Base-by-base conservation (phyloP, 805 yeast species). In the Lachancea cidri region DNA sequence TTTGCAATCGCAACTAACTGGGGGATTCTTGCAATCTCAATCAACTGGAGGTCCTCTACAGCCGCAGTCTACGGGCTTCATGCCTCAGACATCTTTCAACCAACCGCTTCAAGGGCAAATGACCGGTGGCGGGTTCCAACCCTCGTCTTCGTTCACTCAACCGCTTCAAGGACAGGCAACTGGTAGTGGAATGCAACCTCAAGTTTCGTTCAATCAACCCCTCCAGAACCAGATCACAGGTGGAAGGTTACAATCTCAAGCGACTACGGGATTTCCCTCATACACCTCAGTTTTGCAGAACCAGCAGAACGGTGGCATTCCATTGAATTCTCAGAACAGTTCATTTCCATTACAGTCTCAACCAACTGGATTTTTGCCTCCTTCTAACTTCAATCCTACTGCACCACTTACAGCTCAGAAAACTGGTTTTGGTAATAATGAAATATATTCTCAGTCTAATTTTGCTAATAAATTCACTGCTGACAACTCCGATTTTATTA, bases 291-390 rank as follows among this genome's bases (percentile, higher is more conserved):
- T 13, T 9, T 11, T 29, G 42, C 53, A 55, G 15, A 51, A 68
- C 7, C 77, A 71, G 48, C 56, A 68, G 41, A 70, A 76, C 5
- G 77, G 77, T 2, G 72, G 73, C 4, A 72, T 72, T 4, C 50
- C 68, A 17, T 59, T 67, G 53, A 66, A 53, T 67, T 54, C 57
- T 6, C 42, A 76, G 11, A 14, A 15, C 4, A 20, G 22, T 17
- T 8, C 39, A 13, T 16, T 38, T 18, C 16, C 22, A 5, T 66
- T 78, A 39, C 80, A 72, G 47, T 77, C 84, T 13, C 91, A 83
- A 58, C 76, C 76, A 46, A 83, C 93, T 3, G 86, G 89, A 5
- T 68, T 76, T n/a, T 68, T 77, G 30, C 71, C 79, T 36, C 76
- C 83, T 39, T 52, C 62, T 31, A 58, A 54, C 30, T 52, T 60